phyloP scores from a whole-genome alignment of 176 grass and related monocot genomes.

The Themeda triandra region DNA sequence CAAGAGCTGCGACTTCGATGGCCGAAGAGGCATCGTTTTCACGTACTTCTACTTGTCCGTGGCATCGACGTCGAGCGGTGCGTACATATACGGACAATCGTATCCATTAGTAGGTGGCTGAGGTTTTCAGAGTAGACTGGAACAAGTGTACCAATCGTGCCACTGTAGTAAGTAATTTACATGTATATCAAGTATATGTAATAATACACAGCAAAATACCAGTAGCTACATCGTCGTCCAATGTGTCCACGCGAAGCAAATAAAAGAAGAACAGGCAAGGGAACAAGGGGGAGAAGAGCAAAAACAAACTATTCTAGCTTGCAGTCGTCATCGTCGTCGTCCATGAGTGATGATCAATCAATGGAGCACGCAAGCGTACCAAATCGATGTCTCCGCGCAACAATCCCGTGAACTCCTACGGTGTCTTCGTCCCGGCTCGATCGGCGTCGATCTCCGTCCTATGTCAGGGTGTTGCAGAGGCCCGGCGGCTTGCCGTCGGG shows the following conservation, averaged over 20 bases:
- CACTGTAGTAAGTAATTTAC: constrained; percentile 4
- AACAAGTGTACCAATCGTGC: not conserved
- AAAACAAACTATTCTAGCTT: not conserved
- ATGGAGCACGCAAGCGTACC: not conserved
- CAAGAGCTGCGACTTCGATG: not conserved
- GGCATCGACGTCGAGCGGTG: not conserved
- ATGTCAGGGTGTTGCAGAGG: constrained; percentile 33
- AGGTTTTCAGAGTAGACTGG: not conserved
- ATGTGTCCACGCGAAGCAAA: not conserved
- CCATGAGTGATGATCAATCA: not conserved
- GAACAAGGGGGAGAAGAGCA: not conserved
- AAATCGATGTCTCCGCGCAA: not conserved
- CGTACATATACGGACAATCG: not conserved
- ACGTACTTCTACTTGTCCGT: not conserved
- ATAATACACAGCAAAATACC: constrained; percentile 21
- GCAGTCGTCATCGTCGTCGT: not conserved
- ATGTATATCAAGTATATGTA: not conserved
- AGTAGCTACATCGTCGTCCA: not conserved
- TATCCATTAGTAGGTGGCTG: not conserved
- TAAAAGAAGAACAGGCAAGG: not conserved
- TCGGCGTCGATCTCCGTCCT: not conserved
- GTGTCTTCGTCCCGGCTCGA: not conserved
- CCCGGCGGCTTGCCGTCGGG: constrained; percentile 15
- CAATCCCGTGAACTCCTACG: not conserved
- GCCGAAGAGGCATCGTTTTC: not conserved